These are phyloP conservation scores for Pythium chondricola DNA, from an alignment of 352 stramenopile species.

Conservation along the genomic window DNA sequence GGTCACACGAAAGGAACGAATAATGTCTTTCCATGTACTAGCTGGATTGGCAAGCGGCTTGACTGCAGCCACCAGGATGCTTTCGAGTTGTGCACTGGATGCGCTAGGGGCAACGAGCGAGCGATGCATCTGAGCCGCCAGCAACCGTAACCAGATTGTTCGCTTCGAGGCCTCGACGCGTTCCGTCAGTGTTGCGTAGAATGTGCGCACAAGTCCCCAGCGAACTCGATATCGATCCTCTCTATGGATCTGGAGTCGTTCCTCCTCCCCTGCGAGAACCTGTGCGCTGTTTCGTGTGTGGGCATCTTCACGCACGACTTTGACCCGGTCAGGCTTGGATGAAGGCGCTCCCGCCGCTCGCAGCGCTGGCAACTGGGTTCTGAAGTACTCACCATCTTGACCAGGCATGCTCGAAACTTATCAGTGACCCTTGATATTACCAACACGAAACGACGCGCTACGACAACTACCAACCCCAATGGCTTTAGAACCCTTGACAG, in stretches of 20 bases:
- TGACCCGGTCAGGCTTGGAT: slow-evolving; percentile 19
- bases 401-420: too few species aligned
- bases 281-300: slow-evolving; percentile 15
- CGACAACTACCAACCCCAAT: too few species aligned
- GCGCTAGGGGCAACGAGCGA: slow-evolving; percentile 11
- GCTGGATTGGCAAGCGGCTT: slow-evolving; percentile 5
- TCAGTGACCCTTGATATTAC: too few species aligned
- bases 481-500: too few species aligned
- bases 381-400: too few species aligned
- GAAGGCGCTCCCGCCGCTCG: slow-evolving; percentile 4
- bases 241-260: slow-evolving; percentile 31
- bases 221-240: slow-evolving; percentile 29
- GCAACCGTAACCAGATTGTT: slow-evolving; percentile 13
- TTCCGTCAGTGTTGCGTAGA: slow-evolving; percentile 41
- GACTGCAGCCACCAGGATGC: slow-evolving; percentile 22
- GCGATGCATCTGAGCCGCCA: slow-evolving; percentile 12
- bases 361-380: too few species aligned
- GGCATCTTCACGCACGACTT: slow-evolving; percentile 33
- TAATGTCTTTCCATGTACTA: slow-evolving; percentile 12
- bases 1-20: slow-evolving; percentile 16
- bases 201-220: slow-evolving; percentile 35
- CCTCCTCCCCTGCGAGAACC: slow-evolving; percentile 9
- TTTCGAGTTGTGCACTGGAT: slow-evolving; percentile 35
- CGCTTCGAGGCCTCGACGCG: slow-evolving; percentile 4
- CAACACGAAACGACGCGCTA: too few species aligned